A percentile compares a stretch with the other conserved stretches of the same genome.
Conservation (phyloP, 129 eudicot genomes). For the Centella asiatica region DNA sequence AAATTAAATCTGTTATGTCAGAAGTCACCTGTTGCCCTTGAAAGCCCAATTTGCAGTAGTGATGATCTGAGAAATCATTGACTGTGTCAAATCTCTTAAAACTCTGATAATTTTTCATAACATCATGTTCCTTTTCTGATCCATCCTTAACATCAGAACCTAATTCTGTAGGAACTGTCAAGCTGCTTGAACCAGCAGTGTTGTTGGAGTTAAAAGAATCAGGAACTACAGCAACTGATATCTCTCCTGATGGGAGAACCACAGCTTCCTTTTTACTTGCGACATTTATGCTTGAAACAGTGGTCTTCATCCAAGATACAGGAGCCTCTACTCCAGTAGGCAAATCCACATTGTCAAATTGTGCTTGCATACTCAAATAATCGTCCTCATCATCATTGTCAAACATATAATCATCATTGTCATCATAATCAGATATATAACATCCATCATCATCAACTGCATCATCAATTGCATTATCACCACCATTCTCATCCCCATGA, state of each 20-base stretch:
- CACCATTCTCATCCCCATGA: constrained; percentile 27
- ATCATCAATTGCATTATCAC: constrained; percentile 16
- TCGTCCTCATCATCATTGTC: constrained; percentile 37
- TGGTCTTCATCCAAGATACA: constrained; percentile 43
- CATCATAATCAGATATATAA: constrained; percentile 19
- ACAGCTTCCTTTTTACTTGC: constrained; percentile 7
- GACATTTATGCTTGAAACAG: constrained; percentile 13
- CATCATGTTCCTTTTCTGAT: constrained; percentile 25
- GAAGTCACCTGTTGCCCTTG: constrained; percentile 37
- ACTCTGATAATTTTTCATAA: constrained; percentile 30
- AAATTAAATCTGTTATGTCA: no score
- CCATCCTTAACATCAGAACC: constrained; percentile 22
- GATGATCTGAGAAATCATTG: constrained; percentile 59
- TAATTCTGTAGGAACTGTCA: constrained; percentile 13
- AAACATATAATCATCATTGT: constrained; percentile 17
- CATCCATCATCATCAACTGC: constrained; percentile 20
- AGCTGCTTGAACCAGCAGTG: constrained; percentile 38
- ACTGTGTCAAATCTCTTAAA: constrained; percentile 59
- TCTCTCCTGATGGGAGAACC: constrained; percentile 10
- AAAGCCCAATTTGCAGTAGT: constrained; percentile 25
- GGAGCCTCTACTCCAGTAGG: constrained; percentile 81
- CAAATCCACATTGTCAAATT: constrained; percentile 61
- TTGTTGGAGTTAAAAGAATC: constrained; percentile 6
- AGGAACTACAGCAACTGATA: constrained; percentile 17
- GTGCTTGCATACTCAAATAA: constrained; percentile 60